Base-by-base conservation (phyloP, 2,329 filamentous ascomycete species). In the Onygenales sp. region DNA sequence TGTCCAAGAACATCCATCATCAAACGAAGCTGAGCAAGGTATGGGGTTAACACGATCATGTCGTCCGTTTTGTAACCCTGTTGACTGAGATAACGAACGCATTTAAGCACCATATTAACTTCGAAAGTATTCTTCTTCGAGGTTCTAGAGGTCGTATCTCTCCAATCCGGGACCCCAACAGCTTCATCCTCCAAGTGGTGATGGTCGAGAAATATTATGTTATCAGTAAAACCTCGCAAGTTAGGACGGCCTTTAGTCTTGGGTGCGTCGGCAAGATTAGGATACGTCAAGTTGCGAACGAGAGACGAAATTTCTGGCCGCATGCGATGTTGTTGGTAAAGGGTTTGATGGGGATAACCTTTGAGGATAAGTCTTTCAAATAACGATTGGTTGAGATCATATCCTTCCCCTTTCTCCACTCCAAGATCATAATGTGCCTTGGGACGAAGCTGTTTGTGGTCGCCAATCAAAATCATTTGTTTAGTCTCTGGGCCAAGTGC, bases 381-480 rank as follows among this genome's bases (percentile, higher is more conserved):
- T 0, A 88, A 63, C 0, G 85, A 88, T 2, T 76, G 64, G 54
- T 88, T 77, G 58, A 78, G 89, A 34, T 55, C 50, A 32, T 49
- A 55, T 9, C 50, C 50, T 4, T 55, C 47, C 0, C 85, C 84
- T 7, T 80, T 72, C 57, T 88, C 85, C 0, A 85, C 76, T 0
- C 74, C 81, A 0, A 89, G 65, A 0, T 65, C 67, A 58, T 82
- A 86, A 40, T 77, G 79, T 51, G 80, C 73, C 59, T 88, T 87
- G 0, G 86, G 86, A 0, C 85, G 79, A 0, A 89, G 74, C 57
- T 89, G 86, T 52, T 85, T 79, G 63, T 89, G 85, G 51, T 89
- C 86, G 0, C 86, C 86, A 9, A 89, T 88, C 2, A 87, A 65
- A 0, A 88, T 76, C 1, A 88, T 63, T 42, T 88, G 83, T 54